A percentile compares a stretch with the other conserved stretches of the same genome.
Evolutionary conservation across 176 grass and related monocot species (phyloP).

Genomic region (Oryza meyeriana): DNA sequence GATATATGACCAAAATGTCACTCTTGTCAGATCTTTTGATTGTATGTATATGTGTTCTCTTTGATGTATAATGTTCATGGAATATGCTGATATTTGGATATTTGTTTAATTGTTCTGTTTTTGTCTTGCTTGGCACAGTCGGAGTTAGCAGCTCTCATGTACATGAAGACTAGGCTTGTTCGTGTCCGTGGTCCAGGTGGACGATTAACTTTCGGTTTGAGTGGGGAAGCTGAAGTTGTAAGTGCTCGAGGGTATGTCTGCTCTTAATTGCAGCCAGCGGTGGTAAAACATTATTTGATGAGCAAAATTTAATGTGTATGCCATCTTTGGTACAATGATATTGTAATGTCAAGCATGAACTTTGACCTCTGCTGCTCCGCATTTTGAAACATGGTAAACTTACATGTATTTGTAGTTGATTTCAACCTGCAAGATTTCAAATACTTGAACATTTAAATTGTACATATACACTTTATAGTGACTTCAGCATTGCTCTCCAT

Average conservation of each 20-base stretch:
- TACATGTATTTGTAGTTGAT: background rate
- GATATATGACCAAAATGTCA: constrained; percentile 9
- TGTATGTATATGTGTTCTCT: background rate
- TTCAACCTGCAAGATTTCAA: background rate
- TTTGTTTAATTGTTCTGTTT: constrained; percentile 27
- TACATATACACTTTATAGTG: background rate
- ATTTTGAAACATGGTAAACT: background rate
- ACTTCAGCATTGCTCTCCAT: background rate
- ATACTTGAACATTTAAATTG: background rate
- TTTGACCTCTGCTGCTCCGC: background rate
- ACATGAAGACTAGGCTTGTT: constrained; percentile 95
- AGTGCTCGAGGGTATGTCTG: constrained; percentile 82
- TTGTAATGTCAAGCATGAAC: background rate
- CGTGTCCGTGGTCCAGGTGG: constrained; percentile 84
- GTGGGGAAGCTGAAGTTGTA: constrained; percentile 97
- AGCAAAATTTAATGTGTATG: background rate
- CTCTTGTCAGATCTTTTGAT: constrained; percentile 1
- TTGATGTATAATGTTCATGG: constrained; percentile 10
- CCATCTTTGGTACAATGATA: constrained; percentile 2
- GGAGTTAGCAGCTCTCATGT: constrained; percentile 96
- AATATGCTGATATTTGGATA: constrained; percentile 15
- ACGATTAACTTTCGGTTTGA: constrained; percentile 66
- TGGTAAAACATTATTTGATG: constrained; percentile 9
- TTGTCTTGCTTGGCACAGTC: constrained; percentile 48
- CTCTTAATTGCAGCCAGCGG: constrained; percentile 8